Percentiles rank a stretch among this genome's conserved stretches.
phyloP scores from a whole-genome alignment of 129 eudicot genomes.

The Apium graveolens region DNA sequence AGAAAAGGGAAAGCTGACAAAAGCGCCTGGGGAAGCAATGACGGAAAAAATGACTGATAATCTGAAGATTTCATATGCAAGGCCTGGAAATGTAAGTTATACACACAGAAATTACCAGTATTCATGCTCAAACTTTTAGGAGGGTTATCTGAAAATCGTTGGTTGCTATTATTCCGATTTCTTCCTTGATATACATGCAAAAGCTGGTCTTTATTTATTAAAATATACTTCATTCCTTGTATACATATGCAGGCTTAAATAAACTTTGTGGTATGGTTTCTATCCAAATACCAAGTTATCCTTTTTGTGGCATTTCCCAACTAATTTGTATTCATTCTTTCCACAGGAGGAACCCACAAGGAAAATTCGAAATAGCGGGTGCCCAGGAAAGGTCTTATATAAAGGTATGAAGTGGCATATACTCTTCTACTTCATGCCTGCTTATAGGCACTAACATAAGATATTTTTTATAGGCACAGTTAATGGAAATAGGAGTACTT shows the following conservation, averaged over 20 bases:
- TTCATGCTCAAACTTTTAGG: neutral
- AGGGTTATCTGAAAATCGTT: neutral
- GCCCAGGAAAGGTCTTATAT: conserved; percentile 4
- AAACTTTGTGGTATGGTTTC: neutral
- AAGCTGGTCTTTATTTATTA: neutral
- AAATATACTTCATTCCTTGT: neutral
- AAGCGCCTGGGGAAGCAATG: conserved; percentile 21
- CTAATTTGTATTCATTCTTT: neutral
- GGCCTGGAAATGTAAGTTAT: conserved; percentile 27
- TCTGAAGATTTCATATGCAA: conserved; percentile 20
- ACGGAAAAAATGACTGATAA: conserved; percentile 30
- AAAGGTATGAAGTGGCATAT: conserved; percentile 28
- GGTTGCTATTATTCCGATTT: neutral
- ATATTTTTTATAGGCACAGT: conserved; percentile 27
- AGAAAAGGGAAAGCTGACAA: conserved; percentile 39
- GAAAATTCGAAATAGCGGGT: neutral
- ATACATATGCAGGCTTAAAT: neutral
- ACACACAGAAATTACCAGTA: too few relatives aligned
- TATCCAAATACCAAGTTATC: neutral
- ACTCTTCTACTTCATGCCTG: conserved; percentile 22
- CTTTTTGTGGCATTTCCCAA: neutral
- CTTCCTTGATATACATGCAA: neutral
- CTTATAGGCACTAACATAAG: conserved; percentile 20
- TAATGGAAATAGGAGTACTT: conserved; percentile 20
- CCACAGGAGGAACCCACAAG: conserved; percentile 17